A percentile compares a stretch with the other conserved stretches of the same genome.
phyloP scores from a whole-genome alignment of 2,329 filamentous ascomycete species.

The Scorias spongiosa region DNA sequence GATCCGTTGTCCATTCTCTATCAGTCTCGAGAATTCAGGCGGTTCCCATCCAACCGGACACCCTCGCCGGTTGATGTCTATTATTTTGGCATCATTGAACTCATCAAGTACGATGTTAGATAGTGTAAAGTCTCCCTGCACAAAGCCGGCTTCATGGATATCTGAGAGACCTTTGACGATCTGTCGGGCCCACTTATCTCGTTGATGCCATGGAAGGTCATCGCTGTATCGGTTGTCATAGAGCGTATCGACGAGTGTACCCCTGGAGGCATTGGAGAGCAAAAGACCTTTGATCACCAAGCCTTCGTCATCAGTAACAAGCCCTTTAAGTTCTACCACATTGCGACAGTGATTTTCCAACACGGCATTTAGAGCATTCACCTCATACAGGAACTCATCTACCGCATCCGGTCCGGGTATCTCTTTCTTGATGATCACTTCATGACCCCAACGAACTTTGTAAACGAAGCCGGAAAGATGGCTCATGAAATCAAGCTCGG shows the following conservation, averaged over 20 bases:
- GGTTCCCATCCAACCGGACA: slow-evolving; percentile 97
- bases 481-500: slow-evolving; percentile 67
- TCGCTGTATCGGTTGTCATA: slow-evolving; percentile 53
- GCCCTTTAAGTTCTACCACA: slow-evolving; percentile 74
- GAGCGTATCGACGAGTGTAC: slow-evolving; percentile 78
- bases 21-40: slow-evolving; percentile 72
- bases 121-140: slow-evolving; percentile 92
- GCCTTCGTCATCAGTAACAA: slow-evolving; percentile 66
- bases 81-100: slow-evolving; percentile 78
- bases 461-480: slow-evolving; percentile 97
- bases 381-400: slow-evolving; percentile 93
- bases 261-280: slow-evolving; percentile 74
- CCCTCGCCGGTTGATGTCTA: slow-evolving; percentile 94
- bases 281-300: slow-evolving; percentile 72
- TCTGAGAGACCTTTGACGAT: slow-evolving; percentile 81
- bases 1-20: slow-evolving; percentile 77
- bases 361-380: slow-evolving; percentile 79
- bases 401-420: slow-evolving; percentile 91
- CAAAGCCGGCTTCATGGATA: slow-evolving; percentile 90
- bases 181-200: slow-evolving; percentile 79
- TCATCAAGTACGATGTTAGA: slow-evolving; percentile 92
- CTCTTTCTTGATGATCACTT: slow-evolving; percentile 84
- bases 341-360: slow-evolving; percentile 44
- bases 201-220: slow-evolving; percentile 50
- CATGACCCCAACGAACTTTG: slow-evolving; percentile 59